Percentiles rank a stretch among this genome's conserved stretches.
These are phyloP conservation scores for Trichocladium uniseriatum DNA, from an alignment of 495 filamentous ascomycete genomes.

Conservation along the genomic window DNA sequence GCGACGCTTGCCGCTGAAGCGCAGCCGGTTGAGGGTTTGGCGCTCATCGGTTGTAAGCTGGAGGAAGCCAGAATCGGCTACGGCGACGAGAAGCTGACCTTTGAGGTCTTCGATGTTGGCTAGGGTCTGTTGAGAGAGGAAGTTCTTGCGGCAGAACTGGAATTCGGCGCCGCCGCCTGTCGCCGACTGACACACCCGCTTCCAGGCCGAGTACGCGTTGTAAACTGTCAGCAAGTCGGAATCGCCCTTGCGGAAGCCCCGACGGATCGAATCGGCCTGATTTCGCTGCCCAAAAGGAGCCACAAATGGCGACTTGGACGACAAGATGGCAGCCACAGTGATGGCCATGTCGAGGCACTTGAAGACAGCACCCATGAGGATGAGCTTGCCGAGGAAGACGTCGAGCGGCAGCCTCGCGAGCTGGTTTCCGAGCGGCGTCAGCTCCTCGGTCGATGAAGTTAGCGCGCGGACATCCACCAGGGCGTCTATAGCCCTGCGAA, in stretches of 20 bases:
- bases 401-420: conserved; percentile 83
- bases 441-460: conserved; percentile 58
- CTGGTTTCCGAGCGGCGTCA: conserved; percentile 79
- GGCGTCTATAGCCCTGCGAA: conserved; percentile 82
- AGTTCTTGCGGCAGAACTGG: conserved; percentile 87
- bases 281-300: conserved; percentile 71
- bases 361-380: conserved; percentile 74
- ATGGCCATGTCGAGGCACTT: conserved; percentile 82
- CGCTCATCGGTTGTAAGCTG: conserved; percentile 61
- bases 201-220: conserved; percentile 87
- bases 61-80: conserved; percentile 75
- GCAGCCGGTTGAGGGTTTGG: conserved; percentile 49
- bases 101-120: conserved; percentile 91
- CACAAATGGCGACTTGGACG: conserved; percentile 88
- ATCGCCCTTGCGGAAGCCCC: conserved; percentile 73
- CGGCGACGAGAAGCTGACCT: conserved; percentile 69
- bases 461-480: conserved; percentile 89
- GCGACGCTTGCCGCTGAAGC: conserved; percentile 40
- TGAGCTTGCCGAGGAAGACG: conserved; percentile 87
- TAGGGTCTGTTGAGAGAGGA: conserved; percentile 71
- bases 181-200: conserved; percentile 54
- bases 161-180: conserved; percentile 59
- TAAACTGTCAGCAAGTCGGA: conserved; percentile 89
- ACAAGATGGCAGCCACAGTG: conserved; percentile 84
- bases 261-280: conserved; percentile 67